Base-by-base conservation (phyloP, 202 grass and related monocot genomes). In the Carex sylvatica region DNA sequence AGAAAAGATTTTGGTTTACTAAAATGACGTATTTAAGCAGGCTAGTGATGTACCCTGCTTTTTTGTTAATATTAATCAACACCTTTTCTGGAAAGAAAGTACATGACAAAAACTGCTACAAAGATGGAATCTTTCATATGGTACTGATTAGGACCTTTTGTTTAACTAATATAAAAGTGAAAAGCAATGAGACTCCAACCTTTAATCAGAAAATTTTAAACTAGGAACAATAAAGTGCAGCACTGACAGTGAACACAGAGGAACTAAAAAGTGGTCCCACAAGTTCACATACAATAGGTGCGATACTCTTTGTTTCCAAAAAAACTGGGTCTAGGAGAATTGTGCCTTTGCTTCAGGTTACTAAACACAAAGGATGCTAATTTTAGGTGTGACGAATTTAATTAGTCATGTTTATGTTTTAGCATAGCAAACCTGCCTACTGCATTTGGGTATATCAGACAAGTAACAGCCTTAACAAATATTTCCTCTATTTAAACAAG, bases 401-500 rank as follows among this genome's bases (percentile, higher is more conserved):
- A 9, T 70, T 70, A 3, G 16, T 19, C 33, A 4, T 70, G 66
- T 70, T 70, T 35, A 70, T 42, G 31, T 68, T 68, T 36, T 36
- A 47, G n/a, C 19, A 49, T 72, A 11, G 12, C 69, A 66, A 66
- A 66, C 40, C 69, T 51, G 22, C 40, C 42, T 13, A 26, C 42
- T 6, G 42, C 69, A 51, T 72, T 72, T 24, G 38, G 18, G 36
- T 35, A 46, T 40, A 71, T 38, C 67, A 46, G 38, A 47, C 67
- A 71, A 47, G 67, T 71, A 5, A 71, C 38, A 52, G 19, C 44
- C 23, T 31, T 46, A 8, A 80, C 24, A 47, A 8, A 42, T 80
- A 64, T 80, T 22, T 26, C 7, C 28, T 13, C 24, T 80, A 79
- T 88, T 51, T 28, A 75, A 81, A 79, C 73, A 61, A 49, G 51